Conservation (phyloP, 345 rosid species). For the Pugionium dolabratum region DNA sequence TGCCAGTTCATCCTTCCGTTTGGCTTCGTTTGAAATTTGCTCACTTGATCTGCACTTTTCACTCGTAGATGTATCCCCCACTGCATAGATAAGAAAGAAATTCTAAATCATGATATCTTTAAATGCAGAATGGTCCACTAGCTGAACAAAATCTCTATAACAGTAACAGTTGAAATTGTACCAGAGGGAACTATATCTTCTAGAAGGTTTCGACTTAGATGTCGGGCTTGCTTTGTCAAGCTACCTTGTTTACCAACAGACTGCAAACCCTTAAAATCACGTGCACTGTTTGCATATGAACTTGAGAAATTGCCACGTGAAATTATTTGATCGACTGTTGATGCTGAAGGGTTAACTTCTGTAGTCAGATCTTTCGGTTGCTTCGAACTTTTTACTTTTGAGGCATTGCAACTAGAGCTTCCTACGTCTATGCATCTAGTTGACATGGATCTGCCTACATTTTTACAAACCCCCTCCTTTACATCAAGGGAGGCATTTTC, state of each 20-base stretch:
- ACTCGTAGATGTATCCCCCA: constrained; percentile 48
- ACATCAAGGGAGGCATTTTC: constrained; percentile 48
- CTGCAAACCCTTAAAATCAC: constrained; percentile 57
- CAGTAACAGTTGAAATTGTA: constrained; percentile 37
- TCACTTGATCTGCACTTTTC: constrained; percentile 49
- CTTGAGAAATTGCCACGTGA: constrained; percentile 51
- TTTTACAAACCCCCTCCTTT: constrained; percentile 59
- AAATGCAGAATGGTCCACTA: constrained; percentile 1
- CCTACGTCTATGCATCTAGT: constrained; percentile 55
- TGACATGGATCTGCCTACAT: constrained; percentile 66
- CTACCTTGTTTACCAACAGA: constrained; percentile 58
- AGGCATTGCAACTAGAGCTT: constrained; percentile 49
- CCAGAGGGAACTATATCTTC: constrained; percentile 64
- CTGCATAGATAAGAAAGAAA: constrained; percentile 44
- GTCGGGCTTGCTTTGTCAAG: constrained; percentile 55
- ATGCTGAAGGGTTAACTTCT: constrained; percentile 45
- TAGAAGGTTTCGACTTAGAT: constrained; percentile 49
- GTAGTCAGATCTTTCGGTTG: constrained; percentile 55
- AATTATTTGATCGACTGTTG: constrained; percentile 58
- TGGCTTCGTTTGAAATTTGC: constrained; percentile 48
- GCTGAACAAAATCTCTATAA: neutral
- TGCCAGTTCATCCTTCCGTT: constrained; percentile 59
- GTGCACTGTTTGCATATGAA: constrained; percentile 48
- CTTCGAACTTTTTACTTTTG: constrained; percentile 64
- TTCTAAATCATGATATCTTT: constrained; percentile 18